phyloP scores from a whole-genome alignment of 2,329 filamentous ascomycete species.

The Simplicillium sp. region DNA sequence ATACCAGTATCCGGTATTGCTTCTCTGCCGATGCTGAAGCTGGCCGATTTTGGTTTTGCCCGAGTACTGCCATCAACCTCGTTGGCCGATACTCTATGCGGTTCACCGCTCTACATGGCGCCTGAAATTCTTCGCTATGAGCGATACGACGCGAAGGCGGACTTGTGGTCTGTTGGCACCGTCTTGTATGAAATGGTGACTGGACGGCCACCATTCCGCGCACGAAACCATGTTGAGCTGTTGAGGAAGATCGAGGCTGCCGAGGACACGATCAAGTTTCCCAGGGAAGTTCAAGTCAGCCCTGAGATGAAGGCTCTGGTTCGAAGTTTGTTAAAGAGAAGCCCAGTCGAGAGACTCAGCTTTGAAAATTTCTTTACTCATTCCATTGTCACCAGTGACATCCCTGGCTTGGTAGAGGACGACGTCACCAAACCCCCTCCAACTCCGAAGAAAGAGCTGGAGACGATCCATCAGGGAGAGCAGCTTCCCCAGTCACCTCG shows the following conservation, averaged over 20 bases:
- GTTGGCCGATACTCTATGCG: slow-evolving; percentile 90
- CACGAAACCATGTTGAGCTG: slow-evolving; percentile 88
- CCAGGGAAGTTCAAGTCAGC: slow-evolving; percentile 61
- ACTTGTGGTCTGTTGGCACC: slow-evolving; percentile 95
- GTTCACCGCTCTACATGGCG: slow-evolving; percentile 96
- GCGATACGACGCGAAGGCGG: slow-evolving; percentile 93
- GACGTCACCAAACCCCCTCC: slow-evolving; percentile 44
- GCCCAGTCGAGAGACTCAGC: slow-evolving; percentile 72
- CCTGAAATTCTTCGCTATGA: slow-evolving; percentile 96
- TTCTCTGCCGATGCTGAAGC: slow-evolving; percentile 90
- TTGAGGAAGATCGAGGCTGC: slow-evolving; percentile 84
- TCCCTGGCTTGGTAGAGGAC: slow-evolving; percentile 73
- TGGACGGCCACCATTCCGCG: slow-evolving; percentile 82
- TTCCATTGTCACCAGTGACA: slow-evolving; percentile 60
- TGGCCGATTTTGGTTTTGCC: slow-evolving; percentile 98
- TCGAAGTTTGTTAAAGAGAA: slow-evolving; percentile 71
- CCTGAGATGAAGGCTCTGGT: slow-evolving; percentile 74
- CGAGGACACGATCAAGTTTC: slow-evolving; percentile 78
- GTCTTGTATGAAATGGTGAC: slow-evolving; percentile 94
- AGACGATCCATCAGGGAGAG: slow-evolving; percentile 21
- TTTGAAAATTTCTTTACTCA: slow-evolving; percentile 82
- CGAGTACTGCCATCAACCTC: slow-evolving; percentile 83
- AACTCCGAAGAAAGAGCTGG: slow-evolving; percentile 24
- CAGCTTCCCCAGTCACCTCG: slow-evolving; percentile 16
- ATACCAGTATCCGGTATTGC: slow-evolving; percentile 72